These are phyloP conservation scores for Myriosclerotinia scirpicola DNA, from an alignment of 2,329 filamentous ascomycete species.

Conservation along the genomic window DNA sequence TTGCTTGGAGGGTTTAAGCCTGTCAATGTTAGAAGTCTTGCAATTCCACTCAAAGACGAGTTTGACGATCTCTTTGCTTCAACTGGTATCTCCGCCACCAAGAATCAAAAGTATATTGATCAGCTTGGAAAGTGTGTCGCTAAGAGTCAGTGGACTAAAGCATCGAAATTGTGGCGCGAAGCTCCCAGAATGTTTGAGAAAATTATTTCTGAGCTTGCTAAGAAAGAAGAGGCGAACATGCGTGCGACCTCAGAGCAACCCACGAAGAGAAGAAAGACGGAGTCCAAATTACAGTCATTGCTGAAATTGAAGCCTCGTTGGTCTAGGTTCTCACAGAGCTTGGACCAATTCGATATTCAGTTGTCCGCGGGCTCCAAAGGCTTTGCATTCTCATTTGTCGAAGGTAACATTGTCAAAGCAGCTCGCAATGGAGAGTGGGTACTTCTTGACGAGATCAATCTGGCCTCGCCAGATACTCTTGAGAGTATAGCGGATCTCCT, in stretches of 20 bases:
- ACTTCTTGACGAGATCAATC: constrained; percentile 92
- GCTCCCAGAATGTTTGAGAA: constrained; percentile 83
- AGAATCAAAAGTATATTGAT: constrained; percentile 84
- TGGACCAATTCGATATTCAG: constrained; percentile 80
- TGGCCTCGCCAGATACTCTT: constrained; percentile 90
- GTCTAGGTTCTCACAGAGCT: constrained; percentile 72
- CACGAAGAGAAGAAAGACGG: constrained; percentile 66
- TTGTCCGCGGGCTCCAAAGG: constrained; percentile 68
- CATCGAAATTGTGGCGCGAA: constrained; percentile 84
- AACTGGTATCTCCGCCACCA: constrained; percentile 80
- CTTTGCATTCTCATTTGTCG: constrained; percentile 93
- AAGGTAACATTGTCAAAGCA: constrained; percentile 96
- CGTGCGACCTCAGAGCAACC: constrained; percentile 57
- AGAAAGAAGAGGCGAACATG: constrained; percentile 43
- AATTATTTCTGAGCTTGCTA: constrained; percentile 58
- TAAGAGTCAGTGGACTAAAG: constrained; percentile 82
- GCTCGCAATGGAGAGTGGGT: constrained; percentile 96
- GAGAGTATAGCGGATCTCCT: constrained; percentile 91
- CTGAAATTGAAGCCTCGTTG: constrained; percentile 65
- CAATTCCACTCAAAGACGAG: constrained; percentile 87
- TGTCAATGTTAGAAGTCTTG: constrained; percentile 82
- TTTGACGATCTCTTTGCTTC: constrained; percentile 87
- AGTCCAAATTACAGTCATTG: constrained; percentile 65
- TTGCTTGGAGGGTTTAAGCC: constrained; percentile 95
- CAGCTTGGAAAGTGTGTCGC: constrained; percentile 76